phyloP scores from a whole-genome alignment of 805 yeast genomes.

The Zygosaccharomyces lentus region DNA sequence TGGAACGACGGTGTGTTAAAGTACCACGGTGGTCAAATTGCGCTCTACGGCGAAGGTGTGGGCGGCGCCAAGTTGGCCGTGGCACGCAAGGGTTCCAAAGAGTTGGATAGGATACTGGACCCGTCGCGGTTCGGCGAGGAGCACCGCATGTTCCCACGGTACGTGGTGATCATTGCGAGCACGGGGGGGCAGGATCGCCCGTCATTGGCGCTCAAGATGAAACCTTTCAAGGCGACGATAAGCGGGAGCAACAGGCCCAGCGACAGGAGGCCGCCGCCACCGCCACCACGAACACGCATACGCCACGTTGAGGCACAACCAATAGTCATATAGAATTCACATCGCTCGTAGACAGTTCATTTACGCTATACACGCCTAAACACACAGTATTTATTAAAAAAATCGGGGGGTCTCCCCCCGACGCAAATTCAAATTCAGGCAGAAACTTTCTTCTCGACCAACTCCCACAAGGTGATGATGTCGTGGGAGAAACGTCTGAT shows the following conservation, averaged over 20 bases:
- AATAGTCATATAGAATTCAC: constrained; percentile 8
- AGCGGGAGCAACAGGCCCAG: constrained; percentile 13
- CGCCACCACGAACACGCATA: constrained; percentile 5
- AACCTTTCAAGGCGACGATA: constrained; percentile 26
- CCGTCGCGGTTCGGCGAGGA: constrained; percentile 25
- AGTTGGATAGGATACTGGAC: constrained; percentile 19
- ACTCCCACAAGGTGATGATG: constrained; percentile 68
- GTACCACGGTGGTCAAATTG: constrained; percentile 22
- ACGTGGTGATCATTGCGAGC: constrained; percentile 25
- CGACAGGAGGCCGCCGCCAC: constrained; percentile 3
- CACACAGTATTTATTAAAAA: too few species aligned
- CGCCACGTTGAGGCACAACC: constrained; percentile 15
- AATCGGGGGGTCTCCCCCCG: too few species aligned
- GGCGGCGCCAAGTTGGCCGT: constrained; percentile 17
- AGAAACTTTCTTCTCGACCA: constrained; percentile 56
- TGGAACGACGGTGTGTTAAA: constrained; percentile 36
- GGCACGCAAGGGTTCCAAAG: constrained; percentile 21
- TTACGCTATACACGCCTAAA: constrained; percentile 6
- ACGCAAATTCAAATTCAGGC: constrained; percentile 34
- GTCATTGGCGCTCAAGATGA: constrained; percentile 26
- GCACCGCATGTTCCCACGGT: constrained; percentile 28
- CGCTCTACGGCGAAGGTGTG: constrained; percentile 25
- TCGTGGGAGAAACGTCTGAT: constrained; percentile 96
- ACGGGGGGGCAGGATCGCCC: constrained; percentile 6
- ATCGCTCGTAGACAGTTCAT: constrained; percentile 3